phyloP scores from a whole-genome alignment of 1,139 yeast genomes.

The Kurtzmaniella quercitrusa region DNA sequence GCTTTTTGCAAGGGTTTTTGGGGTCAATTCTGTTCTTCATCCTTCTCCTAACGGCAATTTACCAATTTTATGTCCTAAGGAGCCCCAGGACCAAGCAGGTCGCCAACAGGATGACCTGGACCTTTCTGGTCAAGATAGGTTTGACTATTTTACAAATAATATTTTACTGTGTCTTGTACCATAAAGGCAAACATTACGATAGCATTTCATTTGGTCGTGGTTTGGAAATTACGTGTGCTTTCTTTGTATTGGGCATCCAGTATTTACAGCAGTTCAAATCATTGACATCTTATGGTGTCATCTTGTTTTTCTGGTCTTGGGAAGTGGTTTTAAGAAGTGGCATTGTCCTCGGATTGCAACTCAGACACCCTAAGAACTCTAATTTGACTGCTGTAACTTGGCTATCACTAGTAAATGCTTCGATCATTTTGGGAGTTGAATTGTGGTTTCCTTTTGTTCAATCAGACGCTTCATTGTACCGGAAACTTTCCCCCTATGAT shows the following conservation, averaged over 20 bases:
- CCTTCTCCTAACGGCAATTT: constrained; percentile 31
- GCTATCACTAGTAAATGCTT: constrained; percentile 14
- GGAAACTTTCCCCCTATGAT: constrained; percentile 20
- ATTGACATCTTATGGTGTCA: constrained; percentile 4
- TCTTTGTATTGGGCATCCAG: neutral
- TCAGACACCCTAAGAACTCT: constrained; percentile 1
- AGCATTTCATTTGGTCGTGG: constrained; percentile 2
- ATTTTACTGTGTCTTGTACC: constrained; percentile 12
- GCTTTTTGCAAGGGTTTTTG: constrained; percentile 6
- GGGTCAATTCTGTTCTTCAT: constrained; percentile 11
- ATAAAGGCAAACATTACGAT: constrained; percentile 10
- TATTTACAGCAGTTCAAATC: constrained; percentile 3
- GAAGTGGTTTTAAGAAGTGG: constrained; percentile 3
- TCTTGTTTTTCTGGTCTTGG: constrained; percentile 7
- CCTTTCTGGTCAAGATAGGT: constrained; percentile 13
- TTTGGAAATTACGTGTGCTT: constrained; percentile 13
- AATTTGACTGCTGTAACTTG: neutral
- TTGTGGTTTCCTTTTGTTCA: constrained; percentile 25
- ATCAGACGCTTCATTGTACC: neutral
- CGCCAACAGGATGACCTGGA: constrained; percentile 19
- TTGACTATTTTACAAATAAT: constrained; percentile 7
- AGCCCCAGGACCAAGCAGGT: neutral
- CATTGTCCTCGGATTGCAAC: constrained; percentile 3
- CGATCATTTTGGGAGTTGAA: constrained; percentile 26
- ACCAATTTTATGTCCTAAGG: constrained; percentile 12